Evolutionary conservation across 805 yeast genomes (phyloP), one percentile per base, ranked within the genome.

Genomic region (Metschnikowia sp.): DNA sequence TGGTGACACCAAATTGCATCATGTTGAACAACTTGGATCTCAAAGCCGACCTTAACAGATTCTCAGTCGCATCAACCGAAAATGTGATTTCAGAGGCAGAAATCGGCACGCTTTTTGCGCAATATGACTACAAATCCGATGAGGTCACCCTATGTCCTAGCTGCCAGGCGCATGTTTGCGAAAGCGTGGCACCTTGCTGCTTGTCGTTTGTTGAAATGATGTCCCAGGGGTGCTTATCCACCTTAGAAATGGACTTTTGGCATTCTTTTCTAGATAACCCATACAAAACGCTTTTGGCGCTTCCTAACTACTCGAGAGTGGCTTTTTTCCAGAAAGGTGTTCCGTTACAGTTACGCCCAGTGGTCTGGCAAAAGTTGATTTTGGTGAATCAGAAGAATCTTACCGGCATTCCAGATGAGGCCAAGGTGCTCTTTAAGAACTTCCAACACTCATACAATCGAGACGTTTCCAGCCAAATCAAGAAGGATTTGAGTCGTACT

Each of bases 401-500:
- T 44, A 51, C 59, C 30, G 51, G 55, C 11, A 60, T 70, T 18
- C 76, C 77, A 4, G 65, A 65, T 15, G 61, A 70, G 12, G 62
- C 72, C 8, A 50, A 52, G 31, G 55, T 66, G 42, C 61, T 72
- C 6, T 72, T 55, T 55, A 55, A 57, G 38, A 72, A 72, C 57
- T 72, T 72, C 49, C 77, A 72, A 50, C 77, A 72, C 48, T 68
- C 74, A 1, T 72, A 72, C 54, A 63, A 61, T 52, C 48, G 59
- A n/a, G 72, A 64, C 41, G 64, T 70, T 6, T 66, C 75, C 8
- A 58, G 64, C 29, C 76, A 72, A 48, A 82, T 82, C 46, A 65
- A 73, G 35, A 79, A 84, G 50, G 88, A 82, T 58, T 74, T 82
- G 52, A 71, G 70, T 47, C 64, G 88, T 44, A 82, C 87, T 0